These are phyloP conservation scores for Suillus alpinus DNA, from an alignment of 768 basidiomycete species.

Conservation along the genomic window DNA sequence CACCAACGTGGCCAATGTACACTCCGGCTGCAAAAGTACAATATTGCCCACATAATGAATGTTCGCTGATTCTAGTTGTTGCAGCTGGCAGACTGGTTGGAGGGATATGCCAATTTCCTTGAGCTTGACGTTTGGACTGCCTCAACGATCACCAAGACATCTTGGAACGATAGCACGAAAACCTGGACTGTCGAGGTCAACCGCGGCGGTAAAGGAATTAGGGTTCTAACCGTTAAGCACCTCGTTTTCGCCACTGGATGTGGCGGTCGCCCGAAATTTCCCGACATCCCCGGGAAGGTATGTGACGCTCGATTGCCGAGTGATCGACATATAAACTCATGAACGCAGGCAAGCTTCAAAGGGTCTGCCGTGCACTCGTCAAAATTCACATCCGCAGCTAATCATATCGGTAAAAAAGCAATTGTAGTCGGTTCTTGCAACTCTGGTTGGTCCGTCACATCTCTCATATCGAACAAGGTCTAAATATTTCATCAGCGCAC, in stretches of 20 bases:
- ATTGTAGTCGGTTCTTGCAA: slow-evolving; percentile 69
- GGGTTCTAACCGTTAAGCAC: slow-evolving; percentile 42
- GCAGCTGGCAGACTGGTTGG: slow-evolving; percentile 66
- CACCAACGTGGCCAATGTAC: slow-evolving; percentile 53
- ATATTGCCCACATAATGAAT: neutral
- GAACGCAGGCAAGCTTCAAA: slow-evolving; percentile 44
- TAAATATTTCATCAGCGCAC: slow-evolving; percentile 20
- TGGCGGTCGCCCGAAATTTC: slow-evolving; percentile 42
- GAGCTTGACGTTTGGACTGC: slow-evolving; percentile 67
- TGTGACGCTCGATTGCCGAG: neutral
- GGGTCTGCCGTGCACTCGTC: slow-evolving; percentile 55
- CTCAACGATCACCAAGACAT: slow-evolving; percentile 37
- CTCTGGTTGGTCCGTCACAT: slow-evolving; percentile 38
- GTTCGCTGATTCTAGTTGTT: neutral
- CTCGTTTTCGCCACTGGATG: slow-evolving; percentile 58
- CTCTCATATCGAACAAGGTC: neutral
- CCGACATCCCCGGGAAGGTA: slow-evolving; percentile 29
- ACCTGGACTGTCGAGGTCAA: slow-evolving; percentile 46
- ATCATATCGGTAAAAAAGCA: slow-evolving; percentile 59
- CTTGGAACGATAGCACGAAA: slow-evolving; percentile 35
- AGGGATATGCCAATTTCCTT: slow-evolving; percentile 54
- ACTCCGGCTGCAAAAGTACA: slow-evolving; percentile 48
- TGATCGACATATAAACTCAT: neutral
- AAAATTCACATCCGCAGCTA: slow-evolving; percentile 44
- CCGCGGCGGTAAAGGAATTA: slow-evolving; percentile 31